Evolutionary conservation across 169 alveolate genomes (phyloP).

Genomic region (Plasmodium chabaudi): DNA sequence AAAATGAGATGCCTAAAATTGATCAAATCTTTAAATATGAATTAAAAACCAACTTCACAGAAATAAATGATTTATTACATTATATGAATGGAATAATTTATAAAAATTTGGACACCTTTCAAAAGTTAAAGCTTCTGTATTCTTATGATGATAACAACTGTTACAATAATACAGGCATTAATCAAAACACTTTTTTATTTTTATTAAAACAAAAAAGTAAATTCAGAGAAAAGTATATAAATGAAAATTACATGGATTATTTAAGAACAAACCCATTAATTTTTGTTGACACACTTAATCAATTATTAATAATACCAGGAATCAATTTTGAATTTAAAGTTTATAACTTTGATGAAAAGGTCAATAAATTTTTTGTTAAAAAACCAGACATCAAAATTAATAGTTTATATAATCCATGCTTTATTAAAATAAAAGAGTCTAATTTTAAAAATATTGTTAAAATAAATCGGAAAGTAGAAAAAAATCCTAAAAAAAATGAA

Average conservation of each 20-base stretch:
- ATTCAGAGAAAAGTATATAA: constrained; percentile 45
- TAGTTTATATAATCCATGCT: constrained; percentile 44
- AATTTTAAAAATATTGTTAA: constrained; percentile 32
- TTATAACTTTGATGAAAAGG: constrained; percentile 44
- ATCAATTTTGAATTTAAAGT: constrained; percentile 35
- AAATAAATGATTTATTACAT: constrained; percentile 41
- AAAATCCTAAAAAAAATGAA: constrained; percentile 10
- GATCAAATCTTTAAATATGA: constrained; percentile 64
- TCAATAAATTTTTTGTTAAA: constrained; percentile 32
- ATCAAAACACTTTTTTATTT: constrained; percentile 46
- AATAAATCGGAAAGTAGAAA: constrained; percentile 14
- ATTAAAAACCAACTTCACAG: constrained; percentile 32
- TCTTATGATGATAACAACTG: constrained; percentile 53
- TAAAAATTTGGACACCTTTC: constrained; percentile 38
- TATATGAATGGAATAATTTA: constrained; percentile 56
- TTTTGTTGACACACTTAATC: constrained; percentile 53
- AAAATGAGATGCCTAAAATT: constrained; percentile 61
- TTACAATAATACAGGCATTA: constrained; percentile 28
- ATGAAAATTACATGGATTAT: constrained; percentile 45
- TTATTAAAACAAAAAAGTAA: constrained; percentile 40
- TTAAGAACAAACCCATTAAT: constrained; percentile 57
- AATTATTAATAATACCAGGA: constrained; percentile 57
- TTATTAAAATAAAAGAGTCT: constrained; percentile 23
- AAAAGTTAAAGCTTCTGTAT: constrained; percentile 33
- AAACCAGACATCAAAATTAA: constrained; percentile 49